These are phyloP conservation scores for Pythium folliculosum DNA, from an alignment of 352 stramenopile species.

Conservation along the genomic window DNA sequence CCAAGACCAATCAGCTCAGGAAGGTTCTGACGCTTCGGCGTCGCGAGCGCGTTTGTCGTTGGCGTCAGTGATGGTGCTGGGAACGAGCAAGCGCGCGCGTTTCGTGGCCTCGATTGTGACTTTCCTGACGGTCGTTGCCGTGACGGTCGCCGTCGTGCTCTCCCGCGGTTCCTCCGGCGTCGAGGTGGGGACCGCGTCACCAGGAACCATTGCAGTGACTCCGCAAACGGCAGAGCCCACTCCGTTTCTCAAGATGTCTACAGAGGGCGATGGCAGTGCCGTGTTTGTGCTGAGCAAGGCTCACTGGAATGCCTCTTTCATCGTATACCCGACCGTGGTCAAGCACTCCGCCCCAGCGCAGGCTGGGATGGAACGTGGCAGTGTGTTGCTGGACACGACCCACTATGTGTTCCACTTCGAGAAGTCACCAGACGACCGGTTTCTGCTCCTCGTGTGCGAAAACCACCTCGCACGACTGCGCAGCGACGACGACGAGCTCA, in stretches of 20 bases:
- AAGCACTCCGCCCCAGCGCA: slow-evolving; percentile 50
- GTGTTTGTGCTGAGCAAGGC: slow-evolving; percentile 60
- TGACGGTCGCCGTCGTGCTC: slow-evolving; percentile 16
- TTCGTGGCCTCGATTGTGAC: slow-evolving; percentile 10
- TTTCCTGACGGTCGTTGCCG: slow-evolving; percentile 10
- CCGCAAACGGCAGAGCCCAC: slow-evolving; percentile 11
- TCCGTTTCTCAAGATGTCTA: slow-evolving; percentile 50
- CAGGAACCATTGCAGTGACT: slow-evolving; percentile 29
- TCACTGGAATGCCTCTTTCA: slow-evolving; percentile 64
- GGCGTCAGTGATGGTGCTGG: background rate
- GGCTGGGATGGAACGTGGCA: slow-evolving; percentile 48
- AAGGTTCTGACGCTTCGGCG: background rate
- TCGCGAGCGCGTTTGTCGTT: slow-evolving; percentile 1
- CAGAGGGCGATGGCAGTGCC: slow-evolving; percentile 30
- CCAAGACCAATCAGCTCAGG: background rate
- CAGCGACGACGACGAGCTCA: slow-evolving; percentile 46
- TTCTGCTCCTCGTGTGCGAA: slow-evolving; percentile 57
- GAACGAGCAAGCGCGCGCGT: slow-evolving; percentile 20
- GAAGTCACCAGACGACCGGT: slow-evolving; percentile 32
- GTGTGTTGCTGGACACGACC: slow-evolving; percentile 55
- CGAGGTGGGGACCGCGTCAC: background rate
- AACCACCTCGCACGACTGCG: slow-evolving; percentile 49
- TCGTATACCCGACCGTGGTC: slow-evolving; percentile 71
- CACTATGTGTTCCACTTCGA: slow-evolving; percentile 79
- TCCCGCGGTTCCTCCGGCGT: background rate